A percentile compares a stretch with the other conserved stretches of the same genome.
phyloP scores from a whole-genome alignment of 768 basidiomycete species.

The Tephrocybe rancida region DNA sequence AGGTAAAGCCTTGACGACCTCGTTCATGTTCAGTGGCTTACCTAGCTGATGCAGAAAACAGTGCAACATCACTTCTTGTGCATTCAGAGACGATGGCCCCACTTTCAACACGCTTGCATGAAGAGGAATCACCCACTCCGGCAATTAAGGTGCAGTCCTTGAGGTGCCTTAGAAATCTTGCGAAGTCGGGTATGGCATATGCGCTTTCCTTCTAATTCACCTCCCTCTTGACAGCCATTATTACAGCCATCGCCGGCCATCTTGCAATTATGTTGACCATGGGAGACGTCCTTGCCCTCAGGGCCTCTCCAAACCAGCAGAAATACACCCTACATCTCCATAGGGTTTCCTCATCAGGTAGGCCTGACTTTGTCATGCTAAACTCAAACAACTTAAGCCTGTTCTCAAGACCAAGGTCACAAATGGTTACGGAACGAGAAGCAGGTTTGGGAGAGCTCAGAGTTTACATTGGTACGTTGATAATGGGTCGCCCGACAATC shows the following conservation, averaged over 20 bases:
- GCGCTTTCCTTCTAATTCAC: background rate
- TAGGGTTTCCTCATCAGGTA: conserved; percentile 13
- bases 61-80: conserved; percentile 7
- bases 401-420: conserved; percentile 10
- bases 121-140: conserved; percentile 3
- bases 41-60: conserved; percentile 4
- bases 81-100: conserved; percentile 10
- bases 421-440: conserved; percentile 13
- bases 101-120: conserved; percentile 12
- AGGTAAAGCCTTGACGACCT: conserved; percentile 2
- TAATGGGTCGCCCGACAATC: conserved; percentile 17
- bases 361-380: background rate
- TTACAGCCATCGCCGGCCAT: conserved; percentile 6
- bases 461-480: conserved; percentile 14
- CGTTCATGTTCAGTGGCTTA: background rate
- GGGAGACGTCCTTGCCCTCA: conserved; percentile 10
- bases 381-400: background rate
- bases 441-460: background rate
- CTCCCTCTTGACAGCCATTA: background rate
- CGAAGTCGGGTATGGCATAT: conserved; percentile 14
- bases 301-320: conserved; percentile 16
- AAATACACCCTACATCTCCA: conserved; percentile 20
- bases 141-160: conserved; percentile 16
- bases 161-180: conserved; percentile 19
- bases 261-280: conserved; percentile 9